Evolutionary conservation across 1,139 yeast species (phyloP), one percentile per base, ranked within the genome.

Genomic region (Tardiomyces depauwii): DNA sequence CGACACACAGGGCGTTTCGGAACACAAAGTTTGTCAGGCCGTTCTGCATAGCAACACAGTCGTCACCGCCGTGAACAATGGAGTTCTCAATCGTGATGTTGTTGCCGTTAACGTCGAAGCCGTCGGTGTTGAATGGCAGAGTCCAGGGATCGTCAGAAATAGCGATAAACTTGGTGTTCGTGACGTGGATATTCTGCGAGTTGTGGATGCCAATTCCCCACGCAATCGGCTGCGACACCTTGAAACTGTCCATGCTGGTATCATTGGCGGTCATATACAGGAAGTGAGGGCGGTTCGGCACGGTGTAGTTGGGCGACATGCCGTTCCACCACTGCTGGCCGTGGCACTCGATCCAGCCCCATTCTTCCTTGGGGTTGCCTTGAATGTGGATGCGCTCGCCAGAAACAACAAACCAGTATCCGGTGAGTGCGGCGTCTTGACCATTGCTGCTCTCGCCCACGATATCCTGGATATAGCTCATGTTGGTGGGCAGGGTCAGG

Each of bases 331-430:
- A 39, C 23, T 39, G 41, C 28, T 39, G 28, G 4, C 41, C 41
- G 23, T 39, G 28, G 27, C 41, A 18, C 18, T 39, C 41, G 28
- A 39, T 6, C 41, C 41, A 39, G 28, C 41, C 41, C 41, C 41
- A 39, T n/a, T 18, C 25, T 2, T 18, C 27, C 14, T 39, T 39
- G 28, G 25, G 19, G 14, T 18, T 19, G 12, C 41, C 41, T n/a
- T 39, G 27, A 12, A 39, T 18, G 5, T n/a, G 16, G 41, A 39
- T 16, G 18, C 23, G 10, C 18, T 18, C 23, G 27, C 41, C 41
- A 3, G 16, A 21, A 18, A 39, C 7, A n/a, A 19, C 19, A 6
- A 18, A 39, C 41, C 41, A 39, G 14, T 39, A 21, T 3, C 16
- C 25, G n/a, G 10, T 12, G 18, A 30, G 16, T 12, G 36, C 4